Evolutionary conservation across 176 grass and related monocot species (phyloP).

Genomic region (Neostapfia colusana): DNA sequence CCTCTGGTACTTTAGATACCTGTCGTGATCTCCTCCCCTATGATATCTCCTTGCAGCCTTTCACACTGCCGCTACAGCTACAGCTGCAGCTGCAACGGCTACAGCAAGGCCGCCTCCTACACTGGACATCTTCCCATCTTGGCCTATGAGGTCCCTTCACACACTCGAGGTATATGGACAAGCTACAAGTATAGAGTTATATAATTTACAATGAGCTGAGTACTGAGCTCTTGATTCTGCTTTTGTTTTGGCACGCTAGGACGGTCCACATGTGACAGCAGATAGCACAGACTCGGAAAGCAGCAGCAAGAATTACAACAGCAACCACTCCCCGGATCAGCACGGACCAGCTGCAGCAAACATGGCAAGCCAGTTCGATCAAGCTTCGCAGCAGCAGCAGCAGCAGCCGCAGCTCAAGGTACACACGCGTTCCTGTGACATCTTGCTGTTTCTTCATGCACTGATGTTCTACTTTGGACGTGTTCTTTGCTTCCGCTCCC

Average conservation of each 20-base stretch:
- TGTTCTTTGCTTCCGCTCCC: conserved; percentile 27
- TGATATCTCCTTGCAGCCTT: conserved; percentile 71
- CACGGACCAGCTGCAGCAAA: conserved; percentile 11
- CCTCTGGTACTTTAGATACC: conserved; percentile 36
- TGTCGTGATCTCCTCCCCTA: conserved; percentile 56
- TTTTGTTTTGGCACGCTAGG: conserved; percentile 9
- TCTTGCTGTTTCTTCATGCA: not conserved
- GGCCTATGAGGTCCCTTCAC: conserved; percentile 72
- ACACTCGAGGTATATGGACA: conserved; percentile 66
- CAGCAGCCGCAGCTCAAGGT: conserved; percentile 50
- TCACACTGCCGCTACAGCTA: conserved; percentile 44
- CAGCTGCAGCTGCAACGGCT: conserved; percentile 37
- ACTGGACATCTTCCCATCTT: conserved; percentile 90
- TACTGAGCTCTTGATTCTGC: conserved; percentile 2
- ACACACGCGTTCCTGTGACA: not conserved
- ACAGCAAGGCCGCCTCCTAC: conserved; percentile 63
- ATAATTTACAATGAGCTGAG: not conserved
- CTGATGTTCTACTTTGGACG: conserved; percentile 1
- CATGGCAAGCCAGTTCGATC: conserved; percentile 43
- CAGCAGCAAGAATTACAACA: conserved; percentile 58
- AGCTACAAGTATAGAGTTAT: not conserved
- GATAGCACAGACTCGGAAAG: conserved; percentile 52
- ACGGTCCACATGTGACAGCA: conserved; percentile 45
- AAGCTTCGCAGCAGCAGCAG: conserved; percentile 32
- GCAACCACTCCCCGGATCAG: conserved; percentile 42